Conservation (phyloP, 257 asterid genomes). For the Fraxinus excelsior region DNA sequence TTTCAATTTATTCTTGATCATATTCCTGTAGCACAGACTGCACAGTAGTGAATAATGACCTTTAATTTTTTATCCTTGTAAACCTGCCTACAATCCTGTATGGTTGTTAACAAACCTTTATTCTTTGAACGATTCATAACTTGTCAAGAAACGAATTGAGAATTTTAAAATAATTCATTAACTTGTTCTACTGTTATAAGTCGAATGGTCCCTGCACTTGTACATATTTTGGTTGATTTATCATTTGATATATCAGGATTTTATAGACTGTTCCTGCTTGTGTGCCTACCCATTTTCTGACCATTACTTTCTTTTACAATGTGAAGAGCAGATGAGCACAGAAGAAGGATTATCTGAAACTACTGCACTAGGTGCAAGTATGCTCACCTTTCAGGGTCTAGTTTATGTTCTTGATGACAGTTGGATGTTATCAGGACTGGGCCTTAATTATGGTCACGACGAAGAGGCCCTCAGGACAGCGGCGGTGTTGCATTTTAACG, state of each 20-base stretch:
- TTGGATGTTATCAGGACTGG: constrained; percentile 87
- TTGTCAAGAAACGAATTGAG: not conserved
- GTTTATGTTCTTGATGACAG: constrained; percentile 69
- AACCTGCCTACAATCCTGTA: not conserved
- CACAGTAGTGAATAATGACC: not conserved
- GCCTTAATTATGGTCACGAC: constrained; percentile 67
- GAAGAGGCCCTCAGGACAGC: constrained; percentile 50
- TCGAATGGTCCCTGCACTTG: not conserved
- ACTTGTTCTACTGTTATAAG: not conserved
- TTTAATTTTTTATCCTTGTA: not conserved
- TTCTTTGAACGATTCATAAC: not conserved
- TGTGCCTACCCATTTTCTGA: constrained; percentile 20
- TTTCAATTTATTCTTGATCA: not conserved
- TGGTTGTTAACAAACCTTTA: not conserved
- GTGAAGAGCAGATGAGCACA: constrained; percentile 48
- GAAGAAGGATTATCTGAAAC: constrained; percentile 53
- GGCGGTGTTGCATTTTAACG: constrained; percentile 84
- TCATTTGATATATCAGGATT: constrained; percentile 12
- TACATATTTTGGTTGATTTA: constrained; percentile 2
- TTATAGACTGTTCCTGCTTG: not conserved
- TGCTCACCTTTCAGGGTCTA: constrained; percentile 70
- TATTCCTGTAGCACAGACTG: not conserved
- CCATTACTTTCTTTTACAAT: constrained; percentile 23
- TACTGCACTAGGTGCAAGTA: constrained; percentile 58
- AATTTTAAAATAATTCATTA: not conserved